Conservation (phyloP, 305 asterid genomes). For the Petunia hybrid region DNA sequence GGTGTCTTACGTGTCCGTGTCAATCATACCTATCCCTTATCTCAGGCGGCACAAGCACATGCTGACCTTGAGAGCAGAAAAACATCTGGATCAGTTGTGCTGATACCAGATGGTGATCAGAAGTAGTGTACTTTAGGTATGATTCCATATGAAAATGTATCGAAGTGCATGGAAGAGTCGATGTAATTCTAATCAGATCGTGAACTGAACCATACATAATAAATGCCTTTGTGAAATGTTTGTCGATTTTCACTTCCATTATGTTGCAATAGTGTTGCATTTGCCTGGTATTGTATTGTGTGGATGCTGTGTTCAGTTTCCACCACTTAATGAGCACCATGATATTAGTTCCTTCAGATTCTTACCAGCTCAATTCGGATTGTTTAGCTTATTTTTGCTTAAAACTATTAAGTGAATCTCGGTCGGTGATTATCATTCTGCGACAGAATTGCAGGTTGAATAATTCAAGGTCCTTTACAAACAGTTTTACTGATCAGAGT, state of each 20-base stretch:
- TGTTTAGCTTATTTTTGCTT: not conserved
- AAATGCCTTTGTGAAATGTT: not conserved
- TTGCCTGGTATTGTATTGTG: not conserved
- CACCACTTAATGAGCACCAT: not conserved
- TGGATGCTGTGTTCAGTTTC: not conserved
- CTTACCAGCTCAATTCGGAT: conserved; percentile 7
- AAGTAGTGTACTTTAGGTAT: not conserved
- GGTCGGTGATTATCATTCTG: not conserved
- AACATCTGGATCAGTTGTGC: conserved; percentile 81
- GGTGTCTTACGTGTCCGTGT: conserved; percentile 64
- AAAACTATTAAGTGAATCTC: not conserved
- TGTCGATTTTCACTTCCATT: not conserved
- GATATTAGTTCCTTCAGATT: conserved; percentile 11
- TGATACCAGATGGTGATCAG: conserved; percentile 54
- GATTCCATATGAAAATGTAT: not conserved
- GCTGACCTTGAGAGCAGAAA: conserved; percentile 72
- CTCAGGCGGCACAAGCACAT: conserved; percentile 85
- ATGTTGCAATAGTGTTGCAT: not conserved
- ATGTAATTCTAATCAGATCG: not conserved
- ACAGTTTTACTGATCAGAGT: no score
- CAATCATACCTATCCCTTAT: conserved; percentile 75
- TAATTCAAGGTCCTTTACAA: not conserved
- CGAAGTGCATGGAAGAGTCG: not conserved
- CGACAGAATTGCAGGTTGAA: not conserved
- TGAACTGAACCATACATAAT: conserved; percentile 7